Conservation (phyloP, 805 yeast genomes). For the Yamadazyma paraphyllophila region DNA sequence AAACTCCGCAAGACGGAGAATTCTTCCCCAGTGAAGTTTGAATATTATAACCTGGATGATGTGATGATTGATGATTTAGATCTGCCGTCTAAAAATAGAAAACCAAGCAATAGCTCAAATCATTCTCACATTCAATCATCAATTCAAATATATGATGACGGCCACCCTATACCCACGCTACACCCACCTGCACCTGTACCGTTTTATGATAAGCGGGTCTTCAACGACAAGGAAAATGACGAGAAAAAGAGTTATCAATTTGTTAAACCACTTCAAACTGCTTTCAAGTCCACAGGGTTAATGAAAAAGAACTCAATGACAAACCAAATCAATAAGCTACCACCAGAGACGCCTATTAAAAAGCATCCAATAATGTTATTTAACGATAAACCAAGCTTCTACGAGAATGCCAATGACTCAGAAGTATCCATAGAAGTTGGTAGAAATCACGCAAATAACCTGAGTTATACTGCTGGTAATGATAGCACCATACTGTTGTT, state of each 20-base stretch:
- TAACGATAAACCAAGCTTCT: slow-evolving; percentile 15
- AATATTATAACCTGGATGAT: slow-evolving; percentile 25
- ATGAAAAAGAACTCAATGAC: slow-evolving; percentile 46
- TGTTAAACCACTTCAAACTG: slow-evolving; percentile 83
- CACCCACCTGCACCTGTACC: neutral
- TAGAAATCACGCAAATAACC: slow-evolving; percentile 15
- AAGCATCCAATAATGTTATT: slow-evolving; percentile 38
- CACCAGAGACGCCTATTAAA: slow-evolving; percentile 46
- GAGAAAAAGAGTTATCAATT: slow-evolving; percentile 49
- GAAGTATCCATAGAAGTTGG: slow-evolving; percentile 43
- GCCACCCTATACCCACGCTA: neutral
- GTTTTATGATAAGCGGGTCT: neutral
- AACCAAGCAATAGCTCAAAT: slow-evolving; percentile 19
- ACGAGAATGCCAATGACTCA: slow-evolving; percentile 16
- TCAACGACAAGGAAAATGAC: slow-evolving; percentile 38
- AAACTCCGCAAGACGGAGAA: slow-evolving; percentile 30
- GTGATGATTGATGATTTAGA: slow-evolving; percentile 24
- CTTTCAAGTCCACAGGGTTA: slow-evolving; percentile 74
- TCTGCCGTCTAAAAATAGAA: slow-evolving; percentile 32
- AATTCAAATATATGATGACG: neutral
- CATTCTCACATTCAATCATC: slow-evolving; percentile 8
- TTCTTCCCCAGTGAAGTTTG: slow-evolving; percentile 16
- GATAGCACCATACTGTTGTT: slow-evolving; percentile 36
- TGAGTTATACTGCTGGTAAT: slow-evolving; percentile 16
- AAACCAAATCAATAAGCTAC: slow-evolving; percentile 24